Percentiles rank a stretch among this genome's conserved stretches.
phyloP scores from a whole-genome alignment of 345 rosid species.

The Streptanthus diversifolius region DNA sequence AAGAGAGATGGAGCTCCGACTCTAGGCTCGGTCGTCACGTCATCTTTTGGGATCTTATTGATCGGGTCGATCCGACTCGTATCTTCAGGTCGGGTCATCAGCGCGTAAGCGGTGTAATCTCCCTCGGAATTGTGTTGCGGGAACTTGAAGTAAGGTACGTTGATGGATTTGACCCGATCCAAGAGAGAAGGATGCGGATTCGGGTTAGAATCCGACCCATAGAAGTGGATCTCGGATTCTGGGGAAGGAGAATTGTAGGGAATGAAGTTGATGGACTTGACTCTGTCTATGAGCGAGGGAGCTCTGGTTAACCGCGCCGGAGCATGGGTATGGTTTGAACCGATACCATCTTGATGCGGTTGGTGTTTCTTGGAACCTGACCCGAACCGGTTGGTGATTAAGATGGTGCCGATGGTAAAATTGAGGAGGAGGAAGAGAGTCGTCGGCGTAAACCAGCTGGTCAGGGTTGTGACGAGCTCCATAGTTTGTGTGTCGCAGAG shows the following conservation, averaged over 20 bases:
- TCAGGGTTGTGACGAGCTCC: conserved; percentile 28
- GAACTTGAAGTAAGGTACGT: conserved; percentile 34
- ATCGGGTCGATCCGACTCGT: conserved; percentile 15
- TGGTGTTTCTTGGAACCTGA: conserved; percentile 14
- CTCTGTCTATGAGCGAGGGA: conserved; percentile 51
- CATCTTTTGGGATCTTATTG: background rate
- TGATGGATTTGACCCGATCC: conserved; percentile 57
- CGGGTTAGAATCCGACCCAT: conserved; percentile 26
- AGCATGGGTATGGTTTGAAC: conserved; percentile 38
- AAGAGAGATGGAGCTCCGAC: conserved; percentile 45
- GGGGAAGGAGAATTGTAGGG: conserved; percentile 30
- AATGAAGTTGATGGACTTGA: conserved; percentile 44
- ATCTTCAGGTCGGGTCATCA: conserved; percentile 11
- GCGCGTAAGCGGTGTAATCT: conserved; percentile 25
- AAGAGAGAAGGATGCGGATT: conserved; percentile 48
- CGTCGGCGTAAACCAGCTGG: conserved; percentile 41
- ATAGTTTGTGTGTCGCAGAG: conserved; percentile 24
- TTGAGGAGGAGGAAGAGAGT: conserved; percentile 46
- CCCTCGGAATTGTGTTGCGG: conserved; percentile 24
- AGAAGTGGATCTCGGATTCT: conserved; percentile 4
- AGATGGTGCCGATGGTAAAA: conserved; percentile 35
- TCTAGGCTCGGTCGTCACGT: background rate
- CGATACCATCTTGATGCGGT: conserved; percentile 7
- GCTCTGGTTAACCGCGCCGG: conserved; percentile 32
- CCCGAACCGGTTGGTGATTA: conserved; percentile 28